Base-by-base conservation (phyloP, 169 alveolate species). In the Plasmodium malariae region DNA sequence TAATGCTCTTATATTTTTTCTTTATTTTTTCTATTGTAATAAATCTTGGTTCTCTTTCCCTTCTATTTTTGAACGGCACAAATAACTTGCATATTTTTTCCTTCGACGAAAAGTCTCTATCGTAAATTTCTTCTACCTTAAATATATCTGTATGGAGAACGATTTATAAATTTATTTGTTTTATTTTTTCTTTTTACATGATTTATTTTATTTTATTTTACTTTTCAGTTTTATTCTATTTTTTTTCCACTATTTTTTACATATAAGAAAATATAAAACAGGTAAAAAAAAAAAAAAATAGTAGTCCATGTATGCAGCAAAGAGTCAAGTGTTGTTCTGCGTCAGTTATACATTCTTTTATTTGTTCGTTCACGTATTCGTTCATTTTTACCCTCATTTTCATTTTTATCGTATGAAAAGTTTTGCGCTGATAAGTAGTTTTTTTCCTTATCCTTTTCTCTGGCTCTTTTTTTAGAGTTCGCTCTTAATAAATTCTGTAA, bases 81-180 rank as follows among this genome's bases (percentile, higher is more conserved):
- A 83, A 83, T 26, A 83, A 62, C 70, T 83, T 83, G 83, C 91
- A 83, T 37, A 32, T 83, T 67, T 83, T 83, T 67, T 83, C 91
- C 43, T 83, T 83, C 21, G 91, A 83, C 2, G 83, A 83, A 70
- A 83, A 83, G 12, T 83, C 91, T 32, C 73, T 68, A n/a, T 68
- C 83, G 70, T 51, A 54, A 11, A 40, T 51, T 67, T 83, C 91
- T 67, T 67, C 83, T 19, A 67, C 76, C 32, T 83, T 65, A 48
- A 83, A 83, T 40, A 65, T 36, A 62, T 83, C 91, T 83, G 26
- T 32, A 60, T 71, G 9, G 19, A n/a, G n/a, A n/a, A n/a, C n/a
- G n/a, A n/a, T n/a, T n/a, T n/a, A n/a, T n/a, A n/a, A n/a, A n/a
- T n/a, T n/a, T n/a, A n/a, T n/a, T n/a, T n/a, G n/a, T n/a, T n/a